Evolutionary conservation across 805 yeast species (phyloP), one percentile per base, ranked within the genome.

Genomic region (Hermanozyma aechmeae): DNA sequence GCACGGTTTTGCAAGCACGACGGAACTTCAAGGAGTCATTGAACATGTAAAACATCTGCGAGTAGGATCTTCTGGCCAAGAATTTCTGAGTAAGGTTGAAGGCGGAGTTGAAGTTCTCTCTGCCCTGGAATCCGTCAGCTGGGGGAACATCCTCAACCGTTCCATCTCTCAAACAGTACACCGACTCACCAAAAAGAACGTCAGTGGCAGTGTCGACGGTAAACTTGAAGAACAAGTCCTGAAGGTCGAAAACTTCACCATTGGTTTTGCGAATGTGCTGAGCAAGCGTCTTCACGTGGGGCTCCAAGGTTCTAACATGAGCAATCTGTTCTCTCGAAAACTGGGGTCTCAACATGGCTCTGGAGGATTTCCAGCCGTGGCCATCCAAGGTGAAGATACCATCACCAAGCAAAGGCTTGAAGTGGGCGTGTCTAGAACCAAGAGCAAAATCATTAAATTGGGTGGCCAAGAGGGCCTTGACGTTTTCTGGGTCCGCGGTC

Each of bases 311-410:
- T 30, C 49, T 44, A 12, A 60, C 64, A 31, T 61, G 66, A 6
- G 64, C 54, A 30, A 61, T 55, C 38, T 61, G 64, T 31, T 59
- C 67, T 44, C 65, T 48, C 9, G 65, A 58, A 38, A 61, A 61
- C 36, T 61, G 66, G 2, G 68, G 68, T 36, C 66, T 51, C 35
- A 61, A 52, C 67, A 61, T 56, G 13, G 64, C 52, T 34, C 68
- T 40, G 6, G 64, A 54, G 35, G 55, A 58, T 37, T 61, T 59
- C 68, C 68, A 61, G 7, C 66, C 68, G 32, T 46, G 50, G 13
- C 57, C 56, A 35, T 61, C 67, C 35, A 60, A 46, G 6, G 68
- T 61, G 40, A 61, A 61, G 24, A 61, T 59, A 14, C 68, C 68
- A 34, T 61, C 65, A 5, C 67, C 67, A 20, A 61, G 46, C 23